Conservation (phyloP, 768 basidiomycete species). For the Saitozyma sp. region DNA sequence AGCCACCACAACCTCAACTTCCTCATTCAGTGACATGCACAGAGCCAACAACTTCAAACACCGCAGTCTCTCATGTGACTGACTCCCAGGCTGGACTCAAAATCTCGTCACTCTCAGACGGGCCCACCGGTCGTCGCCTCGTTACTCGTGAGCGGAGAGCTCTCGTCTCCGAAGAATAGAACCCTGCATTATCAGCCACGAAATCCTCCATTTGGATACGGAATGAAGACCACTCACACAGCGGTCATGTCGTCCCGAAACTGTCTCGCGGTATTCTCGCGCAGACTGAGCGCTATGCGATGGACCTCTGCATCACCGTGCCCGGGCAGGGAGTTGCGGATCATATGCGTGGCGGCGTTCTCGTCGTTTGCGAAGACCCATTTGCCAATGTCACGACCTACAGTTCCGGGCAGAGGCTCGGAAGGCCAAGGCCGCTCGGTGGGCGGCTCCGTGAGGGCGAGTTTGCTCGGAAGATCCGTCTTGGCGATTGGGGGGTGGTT, state of each 20-base stretch:
- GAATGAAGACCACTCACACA: not conserved
- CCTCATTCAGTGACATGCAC: too few relatives aligned
- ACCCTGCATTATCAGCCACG: too few relatives aligned
- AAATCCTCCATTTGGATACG: too few relatives aligned
- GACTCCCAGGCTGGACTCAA: too few relatives aligned
- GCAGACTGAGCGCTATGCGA: not conserved
- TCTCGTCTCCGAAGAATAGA: too few relatives aligned
- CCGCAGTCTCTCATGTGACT: too few relatives aligned
- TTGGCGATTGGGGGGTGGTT: constrained; percentile 13
- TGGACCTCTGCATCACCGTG: not conserved
- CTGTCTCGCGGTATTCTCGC: not conserved
- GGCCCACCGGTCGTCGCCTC: too few relatives aligned
- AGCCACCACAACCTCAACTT: too few relatives aligned
- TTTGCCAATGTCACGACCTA: constrained; percentile 6
- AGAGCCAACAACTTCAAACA: too few relatives aligned
- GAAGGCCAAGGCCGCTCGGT: not conserved
- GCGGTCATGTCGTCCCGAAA: constrained; percentile 4
- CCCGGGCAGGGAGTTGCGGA: constrained; percentile 21
- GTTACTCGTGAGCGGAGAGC: too few relatives aligned
- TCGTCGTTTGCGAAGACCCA: constrained; percentile 26
- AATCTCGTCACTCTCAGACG: too few relatives aligned
- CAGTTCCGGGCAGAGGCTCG: constrained; percentile 4
- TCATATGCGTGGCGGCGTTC: constrained; percentile 33
- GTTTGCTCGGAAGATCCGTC: constrained; percentile 2
- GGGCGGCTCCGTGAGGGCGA: constrained; percentile 3